Evolutionary conservation across 2,329 filamentous ascomycete species (phyloP), one percentile per base, ranked within the genome.

Genomic region (Biscogniauxia mediterranea): DNA sequence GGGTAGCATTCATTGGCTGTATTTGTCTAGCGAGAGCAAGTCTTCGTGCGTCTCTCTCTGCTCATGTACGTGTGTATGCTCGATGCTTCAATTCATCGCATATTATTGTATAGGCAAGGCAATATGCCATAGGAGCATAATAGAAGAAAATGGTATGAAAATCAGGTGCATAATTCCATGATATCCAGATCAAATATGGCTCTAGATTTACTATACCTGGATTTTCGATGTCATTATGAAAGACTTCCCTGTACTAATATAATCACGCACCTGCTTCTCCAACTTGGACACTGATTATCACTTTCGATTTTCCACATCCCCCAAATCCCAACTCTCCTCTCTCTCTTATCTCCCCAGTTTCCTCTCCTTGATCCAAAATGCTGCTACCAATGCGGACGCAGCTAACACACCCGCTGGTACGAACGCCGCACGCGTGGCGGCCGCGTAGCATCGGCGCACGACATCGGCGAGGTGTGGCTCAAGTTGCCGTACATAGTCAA

Each of bases 401-500:
- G 77, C 66, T 32, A 83, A 74, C 1, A 71, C 53, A 1, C 75
- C 63, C 0, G 76, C 72, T 3, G 82, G 73, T 0, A 72, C 71
- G 59, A 83, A 78, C 1, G 80, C 77, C 53, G 74, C 74, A 55
- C 77, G 68, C 3, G 76, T 77, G 3, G 78, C 78, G 8, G 74
- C 59, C 51, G 86, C 85, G 74, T 93, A 94, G 71, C 89, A 91
- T 26, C 78, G 76, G 46, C 85, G 81, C 3, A 94, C 90, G 13
- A 89, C 73, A 13, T 72, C 76, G 25, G 83, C 83, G 1, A 88
- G 75, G 2, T 73, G 77, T 0, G 89, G 86, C 5, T 90, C 84
- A 38, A 94, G 79, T 4, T 81, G 78, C 54, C 83, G 82, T 72
- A 93, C 87, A 68, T 84, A 92, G 55, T 89, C 85, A 51, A 94